phyloP scores from a whole-genome alignment of 352 stramenopile species.

The Globisporangium radiosum region DNA sequence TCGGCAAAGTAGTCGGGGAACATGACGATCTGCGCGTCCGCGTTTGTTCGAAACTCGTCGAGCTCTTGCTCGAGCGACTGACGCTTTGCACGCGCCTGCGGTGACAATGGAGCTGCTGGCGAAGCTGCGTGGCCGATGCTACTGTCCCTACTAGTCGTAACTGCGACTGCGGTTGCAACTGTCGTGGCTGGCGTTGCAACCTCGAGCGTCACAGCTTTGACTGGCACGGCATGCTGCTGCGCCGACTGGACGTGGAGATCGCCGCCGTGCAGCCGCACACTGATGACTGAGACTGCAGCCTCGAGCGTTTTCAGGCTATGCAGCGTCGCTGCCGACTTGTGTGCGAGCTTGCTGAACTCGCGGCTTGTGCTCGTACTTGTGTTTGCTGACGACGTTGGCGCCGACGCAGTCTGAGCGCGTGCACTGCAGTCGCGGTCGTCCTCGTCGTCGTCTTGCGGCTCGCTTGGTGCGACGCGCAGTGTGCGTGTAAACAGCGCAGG shows the following conservation, averaged over 20 bases:
- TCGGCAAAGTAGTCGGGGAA: constrained; percentile 63
- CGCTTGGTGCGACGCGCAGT: constrained; percentile 1
- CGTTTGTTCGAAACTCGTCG: constrained; percentile 39
- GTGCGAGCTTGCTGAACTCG: constrained; percentile 3
- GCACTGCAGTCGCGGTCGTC: not conserved
- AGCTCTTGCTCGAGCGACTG: constrained; percentile 55
- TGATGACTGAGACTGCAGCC: constrained; percentile 2
- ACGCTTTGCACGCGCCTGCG: constrained; percentile 13
- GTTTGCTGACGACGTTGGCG: not conserved
- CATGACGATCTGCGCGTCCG: constrained; percentile 43
- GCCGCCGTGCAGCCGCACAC: constrained; percentile 8
- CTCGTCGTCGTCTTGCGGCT: constrained; percentile 5
- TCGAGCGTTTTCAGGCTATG: constrained; percentile 2
- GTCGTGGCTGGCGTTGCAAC: not conserved
- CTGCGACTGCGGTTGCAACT: not conserved
- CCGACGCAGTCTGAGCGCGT: not conserved
- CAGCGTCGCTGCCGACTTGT: not conserved
- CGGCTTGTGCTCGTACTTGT: not conserved
- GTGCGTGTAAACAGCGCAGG: constrained; percentile 6
- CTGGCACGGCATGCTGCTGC: not conserved
- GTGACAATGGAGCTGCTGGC: not conserved
- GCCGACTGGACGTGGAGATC: constrained; percentile 7
- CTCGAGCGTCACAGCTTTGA: not conserved
- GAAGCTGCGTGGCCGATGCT: not conserved
- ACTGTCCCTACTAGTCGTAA: not conserved